Percentiles rank a stretch among this genome's conserved stretches.
phyloP scores from a whole-genome alignment of 257 asterid genomes.

The Linderniella brevidens region DNA sequence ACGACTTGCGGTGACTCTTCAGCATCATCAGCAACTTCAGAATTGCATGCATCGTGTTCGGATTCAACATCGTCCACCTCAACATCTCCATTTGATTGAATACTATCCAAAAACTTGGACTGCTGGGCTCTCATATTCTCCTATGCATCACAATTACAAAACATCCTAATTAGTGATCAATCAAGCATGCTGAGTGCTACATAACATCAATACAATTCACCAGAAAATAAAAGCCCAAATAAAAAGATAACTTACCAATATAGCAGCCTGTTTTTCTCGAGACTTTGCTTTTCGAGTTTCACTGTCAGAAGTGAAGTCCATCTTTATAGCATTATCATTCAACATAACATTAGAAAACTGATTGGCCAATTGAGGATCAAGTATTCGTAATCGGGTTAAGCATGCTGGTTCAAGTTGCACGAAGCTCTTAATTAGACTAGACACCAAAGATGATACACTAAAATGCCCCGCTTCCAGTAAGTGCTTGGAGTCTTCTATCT shows the following conservation, averaged over 20 bases:
- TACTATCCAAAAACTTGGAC: constrained; percentile 66
- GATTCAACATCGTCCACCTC: constrained; percentile 36
- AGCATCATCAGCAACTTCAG: constrained; percentile 22
- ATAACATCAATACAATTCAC: too few species aligned
- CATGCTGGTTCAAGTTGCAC: constrained; percentile 73
- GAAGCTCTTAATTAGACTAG: constrained; percentile 43
- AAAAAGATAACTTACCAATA: constrained; percentile 41
- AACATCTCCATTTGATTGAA: constrained; percentile 40
- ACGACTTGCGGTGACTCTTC: constrained; percentile 42
- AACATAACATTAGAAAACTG: constrained; percentile 32
- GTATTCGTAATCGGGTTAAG: constrained; percentile 53
- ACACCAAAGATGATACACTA: constrained; percentile 37
- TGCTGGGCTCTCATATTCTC: constrained; percentile 88
- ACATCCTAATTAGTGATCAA: too few species aligned
- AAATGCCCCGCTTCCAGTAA: constrained; percentile 46
- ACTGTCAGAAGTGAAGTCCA: constrained; percentile 31
- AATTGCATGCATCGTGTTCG: constrained; percentile 29
- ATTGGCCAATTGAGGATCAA: constrained; percentile 61
- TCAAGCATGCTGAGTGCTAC: too few species aligned
- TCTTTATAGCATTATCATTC: constrained; percentile 17
- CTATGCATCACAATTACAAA: constrained; percentile 17
- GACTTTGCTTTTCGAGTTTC: constrained; percentile 83
- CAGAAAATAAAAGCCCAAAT: not conserved
- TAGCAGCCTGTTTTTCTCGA: constrained; percentile 95
- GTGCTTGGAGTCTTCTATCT: constrained; percentile 39